Evolutionary conservation across 1,139 yeast genomes (phyloP).

Genomic region (Petasospora rhodanensis): DNA sequence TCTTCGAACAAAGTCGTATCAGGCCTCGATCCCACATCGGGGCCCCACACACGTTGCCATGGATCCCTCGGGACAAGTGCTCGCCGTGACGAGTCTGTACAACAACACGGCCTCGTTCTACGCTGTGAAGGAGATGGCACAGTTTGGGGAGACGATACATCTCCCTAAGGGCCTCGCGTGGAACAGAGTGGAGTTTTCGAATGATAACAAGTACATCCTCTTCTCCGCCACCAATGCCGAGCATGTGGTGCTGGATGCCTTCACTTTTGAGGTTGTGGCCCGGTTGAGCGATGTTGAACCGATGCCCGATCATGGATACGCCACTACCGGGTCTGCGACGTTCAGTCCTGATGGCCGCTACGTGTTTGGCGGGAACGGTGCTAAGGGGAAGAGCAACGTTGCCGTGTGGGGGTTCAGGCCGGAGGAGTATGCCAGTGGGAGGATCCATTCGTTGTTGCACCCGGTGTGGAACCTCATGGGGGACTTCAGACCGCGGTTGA

Average conservation of each 20-base stretch:
- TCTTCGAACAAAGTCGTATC: constrained; percentile 52
- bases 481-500: constrained; percentile 48
- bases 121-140: constrained; percentile 41
- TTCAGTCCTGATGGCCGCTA: constrained; percentile 81
- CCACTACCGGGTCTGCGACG: constrained; percentile 55
- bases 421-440: constrained; percentile 2
- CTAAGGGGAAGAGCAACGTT: constrained; percentile 45
- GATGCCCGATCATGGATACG: constrained; percentile 45
- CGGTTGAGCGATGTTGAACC: constrained; percentile 42
- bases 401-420: constrained; percentile 51
- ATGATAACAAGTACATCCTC: constrained; percentile 73
- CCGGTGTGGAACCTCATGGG: constrained; percentile 20
- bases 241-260: constrained; percentile 69
- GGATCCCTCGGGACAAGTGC: constrained; percentile 80
- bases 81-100: constrained; percentile 59
- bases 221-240: constrained; percentile 48
- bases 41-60: constrained; percentile 58
- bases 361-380: constrained; percentile 64
- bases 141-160: constrained; percentile 44
- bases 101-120: constrained; percentile 50
- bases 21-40: constrained; percentile 58
- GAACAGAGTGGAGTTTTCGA: constrained; percentile 76
- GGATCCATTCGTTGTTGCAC: constrained; percentile 27
- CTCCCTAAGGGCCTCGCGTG: constrained; percentile 41
- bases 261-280: constrained; percentile 57